Conservation (phyloP, 2,329 filamentous ascomycete genomes). For the Tolypocladium tundrense region DNA sequence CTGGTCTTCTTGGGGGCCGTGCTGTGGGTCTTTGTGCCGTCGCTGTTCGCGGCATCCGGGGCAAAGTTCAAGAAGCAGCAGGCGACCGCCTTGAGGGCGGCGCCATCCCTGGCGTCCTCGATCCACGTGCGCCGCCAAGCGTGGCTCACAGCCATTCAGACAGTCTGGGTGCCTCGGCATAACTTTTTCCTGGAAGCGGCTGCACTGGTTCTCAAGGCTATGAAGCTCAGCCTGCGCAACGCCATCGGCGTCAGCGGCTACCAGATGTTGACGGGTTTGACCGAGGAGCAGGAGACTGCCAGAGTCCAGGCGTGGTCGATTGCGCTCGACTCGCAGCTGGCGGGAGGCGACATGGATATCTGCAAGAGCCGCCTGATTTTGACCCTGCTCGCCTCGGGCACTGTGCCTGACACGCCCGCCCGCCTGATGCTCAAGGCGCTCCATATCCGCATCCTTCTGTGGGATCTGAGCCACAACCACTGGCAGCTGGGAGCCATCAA, state of each 20-base stretch:
- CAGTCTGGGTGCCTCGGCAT: conserved; percentile 81
- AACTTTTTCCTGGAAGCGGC: conserved; percentile 78
- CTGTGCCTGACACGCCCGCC: conserved; percentile 70
- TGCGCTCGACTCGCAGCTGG: conserved; percentile 83
- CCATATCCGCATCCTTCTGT: conserved; percentile 81
- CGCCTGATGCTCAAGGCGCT: conserved; percentile 86
- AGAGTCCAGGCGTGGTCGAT: conserved; percentile 89
- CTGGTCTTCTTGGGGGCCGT: conserved; percentile 41
- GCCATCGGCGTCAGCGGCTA: conserved; percentile 68
- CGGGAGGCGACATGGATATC: conserved; percentile 81
- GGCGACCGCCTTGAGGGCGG: conserved; percentile 34
- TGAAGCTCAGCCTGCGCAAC: conserved; percentile 73
- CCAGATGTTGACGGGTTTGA: conserved; percentile 68
- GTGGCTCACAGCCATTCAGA: conserved; percentile 89
- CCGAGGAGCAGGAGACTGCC: conserved; percentile 74
- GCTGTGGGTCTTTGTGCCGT: conserved; percentile 45
- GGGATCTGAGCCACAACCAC: conserved; percentile 59
- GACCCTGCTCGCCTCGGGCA: conserved; percentile 79
- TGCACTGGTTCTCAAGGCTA: conserved; percentile 67
- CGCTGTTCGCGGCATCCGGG: conserved; percentile 31
- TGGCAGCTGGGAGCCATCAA: conserved; percentile 57
- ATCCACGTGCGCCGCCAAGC: conserved; percentile 79
- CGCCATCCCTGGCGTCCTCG: conserved; percentile 67
- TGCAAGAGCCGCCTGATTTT: conserved; percentile 78
- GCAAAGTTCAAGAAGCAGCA: conserved; percentile 44